Percentiles rank a stretch among this genome's conserved stretches.
phyloP scores from a whole-genome alignment of 371 early-diverging fungal genomes.

The Mucor mucedo region DNA sequence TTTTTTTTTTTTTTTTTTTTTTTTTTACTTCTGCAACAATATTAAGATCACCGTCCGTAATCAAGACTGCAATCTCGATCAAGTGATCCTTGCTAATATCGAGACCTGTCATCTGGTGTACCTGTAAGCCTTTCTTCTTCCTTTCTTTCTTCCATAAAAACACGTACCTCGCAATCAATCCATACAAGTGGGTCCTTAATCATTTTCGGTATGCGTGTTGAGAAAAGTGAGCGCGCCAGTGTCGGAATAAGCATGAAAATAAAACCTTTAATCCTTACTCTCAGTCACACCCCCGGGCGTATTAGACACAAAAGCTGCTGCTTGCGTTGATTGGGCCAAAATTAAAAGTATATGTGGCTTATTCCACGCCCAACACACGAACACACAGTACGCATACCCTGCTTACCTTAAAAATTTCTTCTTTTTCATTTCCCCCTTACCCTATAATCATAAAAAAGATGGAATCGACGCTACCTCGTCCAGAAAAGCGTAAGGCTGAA shows the following conservation, averaged over 20 bases:
- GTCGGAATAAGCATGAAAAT: background rate
- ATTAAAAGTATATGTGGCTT: too few species aligned
- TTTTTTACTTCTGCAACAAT: conserved; percentile 71
- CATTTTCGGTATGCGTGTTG: conserved; percentile 29
- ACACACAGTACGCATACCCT: too few species aligned
- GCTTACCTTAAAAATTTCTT: too few species aligned
- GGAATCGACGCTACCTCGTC: background rate
- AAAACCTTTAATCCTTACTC: background rate
- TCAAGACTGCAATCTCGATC: conserved; percentile 88
- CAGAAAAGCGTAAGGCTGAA: conserved; percentile 5
- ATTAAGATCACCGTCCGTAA: conserved; percentile 87
- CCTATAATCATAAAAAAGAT: background rate
- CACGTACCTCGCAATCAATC: conserved; percentile 84
- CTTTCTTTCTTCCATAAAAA: too few species aligned
- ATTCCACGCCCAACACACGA: too few species aligned
- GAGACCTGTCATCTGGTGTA: conserved; percentile 70
- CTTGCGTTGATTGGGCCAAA: too few species aligned
- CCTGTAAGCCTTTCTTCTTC: too few species aligned
- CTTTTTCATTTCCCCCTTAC: too few species aligned
- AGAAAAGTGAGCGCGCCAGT: background rate
- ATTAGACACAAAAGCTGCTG: too few species aligned
- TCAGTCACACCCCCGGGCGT: too few species aligned
- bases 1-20: conserved; percentile 5
- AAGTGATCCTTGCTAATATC: conserved; percentile 68
- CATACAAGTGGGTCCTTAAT: conserved; percentile 76